Base-by-base conservation (phyloP, 495 filamentous ascomycete genomes). In the Mytilinidion resinicola region DNA sequence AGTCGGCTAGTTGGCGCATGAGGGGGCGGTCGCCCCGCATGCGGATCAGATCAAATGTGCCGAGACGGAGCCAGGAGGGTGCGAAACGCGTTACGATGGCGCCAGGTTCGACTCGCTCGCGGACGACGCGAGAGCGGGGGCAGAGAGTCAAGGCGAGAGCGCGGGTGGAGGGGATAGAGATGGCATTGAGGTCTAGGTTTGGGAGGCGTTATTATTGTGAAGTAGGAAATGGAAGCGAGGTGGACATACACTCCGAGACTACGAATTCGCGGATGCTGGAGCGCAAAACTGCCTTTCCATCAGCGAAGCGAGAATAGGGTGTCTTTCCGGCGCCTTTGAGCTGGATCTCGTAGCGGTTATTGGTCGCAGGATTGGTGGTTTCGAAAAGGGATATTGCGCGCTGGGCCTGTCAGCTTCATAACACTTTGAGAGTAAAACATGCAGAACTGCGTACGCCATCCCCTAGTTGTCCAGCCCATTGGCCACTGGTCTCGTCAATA, bases 291-390 rank as follows among this genome's bases (percentile, higher is more conserved):
- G 93, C 93, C 67, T 93, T 92, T 30, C 93, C 93, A 73, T 98
- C 93, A n/a, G 93, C 93, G 64, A 97, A 98, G 11, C 93, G 86
- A 19, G 88, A 93, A 70, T 97, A 98, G 0, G 93, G 93, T 3
- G 93, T 98, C 61, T 83, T 76, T 3, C 93, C 93, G 25, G 93
- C 92, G 20, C 93, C 93, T 73, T 96, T 98, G 48, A 98, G 78
- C 67, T 96, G 93, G 9, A 97, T 68, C 71, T 98, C 93, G 69
- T 93, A 96, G 4, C 91, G 80, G 14, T 64, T 75, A 1, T 80
- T 78, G 1, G 90, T 90, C 0, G 69, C 59, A 14, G 89, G 85
- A 68, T 96, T 96, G 11, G 84, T 95, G 25, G 81, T 77, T 67
- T 98, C 93, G 64, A 96, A 98, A 0, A 98, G 77, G 48, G 88